A percentile compares a stretch with the other conserved stretches of the same genome.
These are phyloP conservation scores for Uronychia binucleata DNA, from an alignment of 73 alveolate species.

Conservation along the genomic window DNA sequence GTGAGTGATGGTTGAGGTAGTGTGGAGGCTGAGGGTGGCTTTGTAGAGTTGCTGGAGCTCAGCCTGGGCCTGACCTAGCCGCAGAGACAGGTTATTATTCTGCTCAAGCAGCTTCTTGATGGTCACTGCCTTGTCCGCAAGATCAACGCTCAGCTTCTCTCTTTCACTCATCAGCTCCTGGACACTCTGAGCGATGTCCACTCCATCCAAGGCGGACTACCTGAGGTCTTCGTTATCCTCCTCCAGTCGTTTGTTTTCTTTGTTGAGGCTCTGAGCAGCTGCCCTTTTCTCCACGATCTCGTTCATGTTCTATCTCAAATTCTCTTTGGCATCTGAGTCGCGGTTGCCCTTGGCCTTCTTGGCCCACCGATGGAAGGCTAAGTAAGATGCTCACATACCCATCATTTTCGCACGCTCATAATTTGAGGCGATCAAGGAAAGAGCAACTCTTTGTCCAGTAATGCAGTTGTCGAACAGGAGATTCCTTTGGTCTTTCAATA, in stretches of 20 bases:
- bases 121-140: constrained; percentile 51
- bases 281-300: constrained; percentile 18
- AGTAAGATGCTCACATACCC: background rate
- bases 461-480: constrained; percentile 15
- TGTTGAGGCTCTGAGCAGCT: constrained; percentile 8
- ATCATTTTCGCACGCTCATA: background rate
- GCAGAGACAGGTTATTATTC: constrained; percentile 16
- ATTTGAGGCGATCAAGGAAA: background rate
- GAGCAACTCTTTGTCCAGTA: constrained; percentile 28
- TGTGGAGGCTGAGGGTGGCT: no score
- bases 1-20: no score
- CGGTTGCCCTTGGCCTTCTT: background rate
- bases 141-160: constrained; percentile 45
- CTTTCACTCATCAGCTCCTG: constrained; percentile 37
- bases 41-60: constrained; percentile 26
- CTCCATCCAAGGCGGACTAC: constrained; percentile 45
- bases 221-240: constrained; percentile 51
- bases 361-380: constrained; percentile 30
- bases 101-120: constrained; percentile 47
- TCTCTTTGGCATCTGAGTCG: constrained; percentile 2
- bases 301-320: constrained; percentile 11
- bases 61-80: constrained; percentile 33
- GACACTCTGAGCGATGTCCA: constrained; percentile 45
- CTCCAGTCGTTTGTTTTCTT: constrained; percentile 13
- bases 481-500: constrained; percentile 28